Percentiles rank a stretch among this genome's conserved stretches.
phyloP scores from a whole-genome alignment of 176 grass and related monocot genomes.

The Rhynchospora breviuscula region DNA sequence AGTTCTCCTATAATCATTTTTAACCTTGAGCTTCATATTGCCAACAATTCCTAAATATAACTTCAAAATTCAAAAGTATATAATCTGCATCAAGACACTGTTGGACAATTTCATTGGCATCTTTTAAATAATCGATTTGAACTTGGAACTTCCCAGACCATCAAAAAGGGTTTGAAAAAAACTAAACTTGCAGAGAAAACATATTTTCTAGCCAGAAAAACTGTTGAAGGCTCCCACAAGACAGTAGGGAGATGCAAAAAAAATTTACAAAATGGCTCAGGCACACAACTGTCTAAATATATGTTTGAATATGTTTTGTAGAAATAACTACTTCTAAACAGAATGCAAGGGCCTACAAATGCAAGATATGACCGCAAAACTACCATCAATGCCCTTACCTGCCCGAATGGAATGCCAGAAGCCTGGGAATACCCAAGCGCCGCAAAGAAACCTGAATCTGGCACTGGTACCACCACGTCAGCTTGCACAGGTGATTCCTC shows the following conservation, averaged over 20 bases:
- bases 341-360: background rate
- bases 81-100: background rate
- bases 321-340: background rate
- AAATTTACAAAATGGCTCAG: background rate
- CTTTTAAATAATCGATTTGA: background rate
- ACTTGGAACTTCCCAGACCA: no score
- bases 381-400: conserved; percentile 18
- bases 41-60: background rate
- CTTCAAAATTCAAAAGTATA: background rate
- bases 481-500: conserved; percentile 75
- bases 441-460: conserved; percentile 88
- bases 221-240: no score
- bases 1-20: background rate
- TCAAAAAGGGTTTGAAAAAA: no score
- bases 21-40: background rate
- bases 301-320: background rate
- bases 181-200: no score
- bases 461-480: conserved; percentile 90
- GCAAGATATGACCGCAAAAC: background rate
- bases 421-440: conserved; percentile 67
- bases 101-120: background rate
- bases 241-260: background rate
- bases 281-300: background rate
- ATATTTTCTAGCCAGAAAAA: no score
- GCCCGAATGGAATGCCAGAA: conserved; percentile 74